Evolutionary conservation across 2,329 filamentous ascomycete species (phyloP).

Genomic region (Ophiostoma sp.): DNA sequence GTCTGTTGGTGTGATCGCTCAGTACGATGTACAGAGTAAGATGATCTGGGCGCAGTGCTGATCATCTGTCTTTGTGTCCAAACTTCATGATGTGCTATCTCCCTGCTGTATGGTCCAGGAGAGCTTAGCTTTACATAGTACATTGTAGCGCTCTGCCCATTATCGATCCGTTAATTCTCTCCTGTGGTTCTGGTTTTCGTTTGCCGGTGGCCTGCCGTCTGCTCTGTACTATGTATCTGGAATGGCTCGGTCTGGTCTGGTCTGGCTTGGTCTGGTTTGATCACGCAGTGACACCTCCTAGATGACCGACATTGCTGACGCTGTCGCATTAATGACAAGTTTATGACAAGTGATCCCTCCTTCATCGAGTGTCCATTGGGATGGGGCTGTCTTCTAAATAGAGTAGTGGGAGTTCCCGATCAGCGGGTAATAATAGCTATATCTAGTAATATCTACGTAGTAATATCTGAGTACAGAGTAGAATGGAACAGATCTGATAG

Average conservation of each 20-base stretch:
- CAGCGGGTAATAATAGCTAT: not conserved
- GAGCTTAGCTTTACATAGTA: too few species aligned
- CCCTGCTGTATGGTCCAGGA: not conserved
- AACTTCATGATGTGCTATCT: constrained; percentile 9
- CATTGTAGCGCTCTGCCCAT: too few species aligned
- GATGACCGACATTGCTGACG: not conserved
- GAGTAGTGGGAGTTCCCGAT: constrained; percentile 2
- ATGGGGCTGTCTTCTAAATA: not conserved
- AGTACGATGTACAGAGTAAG: not conserved
- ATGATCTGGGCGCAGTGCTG: not conserved
- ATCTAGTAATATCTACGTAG: not conserved
- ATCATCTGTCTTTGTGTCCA: constrained; percentile 6
- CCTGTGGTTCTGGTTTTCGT: not conserved
- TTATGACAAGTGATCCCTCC: not conserved
- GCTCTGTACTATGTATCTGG: not conserved
- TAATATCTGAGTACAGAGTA: not conserved
- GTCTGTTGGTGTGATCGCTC: not conserved
- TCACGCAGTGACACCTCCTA: not conserved
- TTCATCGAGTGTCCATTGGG: not conserved
- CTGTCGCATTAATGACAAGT: not conserved
- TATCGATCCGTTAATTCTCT: not conserved
- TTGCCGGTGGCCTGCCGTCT: not conserved
- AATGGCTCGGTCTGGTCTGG: not conserved
- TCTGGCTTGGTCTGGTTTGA: not conserved
- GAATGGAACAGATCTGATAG: not conserved